Evolutionary conservation across 768 basidiomycete genomes (phyloP), one percentile per base, ranked within the genome.

Genomic region (Favolaschia claudopus): DNA sequence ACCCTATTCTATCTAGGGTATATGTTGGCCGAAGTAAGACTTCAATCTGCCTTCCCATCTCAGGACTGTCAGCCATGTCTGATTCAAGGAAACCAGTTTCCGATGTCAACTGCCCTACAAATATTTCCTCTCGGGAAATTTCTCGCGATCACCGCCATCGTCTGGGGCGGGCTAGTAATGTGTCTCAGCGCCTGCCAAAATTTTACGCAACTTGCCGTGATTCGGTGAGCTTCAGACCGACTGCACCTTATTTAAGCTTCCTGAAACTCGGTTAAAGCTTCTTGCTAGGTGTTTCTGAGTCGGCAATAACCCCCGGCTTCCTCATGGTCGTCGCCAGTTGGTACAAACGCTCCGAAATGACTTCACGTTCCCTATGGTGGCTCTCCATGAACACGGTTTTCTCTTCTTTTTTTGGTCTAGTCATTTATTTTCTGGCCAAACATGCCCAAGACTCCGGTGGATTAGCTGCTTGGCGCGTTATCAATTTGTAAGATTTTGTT

Each of bases 341-440:
- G 58, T 53, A 60, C 34, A 51, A 38, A 42, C 51, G 33, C 7
- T 37, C 49, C 13, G 58, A 60, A 39, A 53, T 52, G 58, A 60
- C 58, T 6, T 38, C 48, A 3, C 29, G 51, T 13, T 44, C 57
- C n/a, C 19, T 58, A 20, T 43, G 22, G 13, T 51, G 56, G 56
- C 42, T 58, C 39, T 32, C 22, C 12, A 52, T 52, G 43, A 58
- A 44, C 49, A 38, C 57, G 7, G 42, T 58, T 15, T 58, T 42
- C 17, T 50, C 56, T 10, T 27, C 47, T 27, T 39, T 58, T 33
- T 50, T 51, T 22, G 57, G 34, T 5, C 42, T 52, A 15, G 57
- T 51, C 4, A 52, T 50, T 31, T 51, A 50, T 24, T 39, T 49
- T 9, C 40, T 58, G 17, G 57, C 49, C 12, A 58, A 58, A 38